Evolutionary conservation across 2,329 filamentous ascomycete species (phyloP), one percentile per base, ranked within the genome.

Genomic region (Colletotrichum filicis): DNA sequence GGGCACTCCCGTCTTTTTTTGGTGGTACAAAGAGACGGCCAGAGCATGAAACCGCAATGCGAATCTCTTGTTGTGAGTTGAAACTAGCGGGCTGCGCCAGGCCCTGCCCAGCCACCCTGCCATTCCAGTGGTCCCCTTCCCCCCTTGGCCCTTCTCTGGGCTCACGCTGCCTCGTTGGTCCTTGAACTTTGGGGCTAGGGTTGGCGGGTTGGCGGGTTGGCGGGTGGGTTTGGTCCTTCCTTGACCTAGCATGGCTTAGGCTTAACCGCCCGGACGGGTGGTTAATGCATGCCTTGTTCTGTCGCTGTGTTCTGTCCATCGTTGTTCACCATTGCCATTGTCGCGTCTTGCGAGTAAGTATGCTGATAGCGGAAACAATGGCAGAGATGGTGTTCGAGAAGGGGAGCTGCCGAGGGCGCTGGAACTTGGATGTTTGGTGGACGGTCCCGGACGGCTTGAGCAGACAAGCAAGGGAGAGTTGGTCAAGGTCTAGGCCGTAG

Each of bases 21-120:
- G 55, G 28, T 28, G 37, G 60, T 46, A 63, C 52, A 42, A 73
- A 70, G 62, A 55, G 30, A 73, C 46, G 37, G 22, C 30, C 55
- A 55, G 35, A 70, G 71, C 60, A 71, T 73, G 66, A 73, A 73
- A 71, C 71, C 49, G 60, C 56, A 70, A 61, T 71, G 71, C 60
- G 60, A 68, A 49, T 58, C 16, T 24, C 52, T 19, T 42, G 37
- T 42, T 16, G 37, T 16, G 16, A 16, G 68, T 66, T 73, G 70
- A 73, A 73, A 73, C 70, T 61, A 70, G 70, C 53, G 66, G 70
- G 59, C 46, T 69, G 66, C 60, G 66, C 53, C 66, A 68, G 59
- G 46, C 6, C 4, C 35, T 70, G 55, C 49, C 42, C 60, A 61
- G 60, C 49, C 70, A 73, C 60, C 35, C 35, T 60, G 26, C 49